Evolutionary conservation across 768 basidiomycete species (phyloP).

Genomic region (Thelephora ganbajun): DNA sequence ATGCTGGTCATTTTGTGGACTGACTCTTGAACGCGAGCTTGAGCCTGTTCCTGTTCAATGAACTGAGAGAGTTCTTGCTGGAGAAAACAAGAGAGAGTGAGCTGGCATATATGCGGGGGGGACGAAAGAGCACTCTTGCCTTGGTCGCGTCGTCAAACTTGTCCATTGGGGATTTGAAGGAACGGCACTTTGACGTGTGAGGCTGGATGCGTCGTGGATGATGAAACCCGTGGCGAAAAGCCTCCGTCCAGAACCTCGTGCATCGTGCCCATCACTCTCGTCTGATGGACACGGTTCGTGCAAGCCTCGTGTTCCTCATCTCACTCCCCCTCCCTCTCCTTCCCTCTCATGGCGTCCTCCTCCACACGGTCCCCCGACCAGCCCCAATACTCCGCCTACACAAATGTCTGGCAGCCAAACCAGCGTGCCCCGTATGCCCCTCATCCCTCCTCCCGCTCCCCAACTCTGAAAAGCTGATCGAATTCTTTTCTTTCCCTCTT

Average conservation of each 20-base stretch:
- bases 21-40: constrained; percentile 51
- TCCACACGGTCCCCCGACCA: constrained; percentile 14
- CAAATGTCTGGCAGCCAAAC: constrained; percentile 16
- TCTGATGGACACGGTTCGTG: constrained; percentile 5
- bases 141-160: constrained; percentile 73
- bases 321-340: constrained; percentile 9
- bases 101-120: constrained; percentile 3
- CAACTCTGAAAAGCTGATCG: constrained; percentile 16
- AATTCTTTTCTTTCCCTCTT: constrained; percentile 45
- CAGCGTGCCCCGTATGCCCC: constrained; percentile 15
- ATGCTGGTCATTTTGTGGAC: constrained; percentile 71
- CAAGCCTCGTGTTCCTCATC: constrained; percentile 14
- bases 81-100: constrained; percentile 2
- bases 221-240: too few species aligned
- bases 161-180: constrained; percentile 29
- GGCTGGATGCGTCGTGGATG: too few species aligned
- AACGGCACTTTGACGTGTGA: too few species aligned
- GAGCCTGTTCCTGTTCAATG: constrained; percentile 71
- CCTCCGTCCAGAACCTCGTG: too few species aligned
- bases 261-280: constrained; percentile 1
- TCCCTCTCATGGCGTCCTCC: constrained; percentile 19
- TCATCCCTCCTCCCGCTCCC: neutral
- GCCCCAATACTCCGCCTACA: constrained; percentile 4
- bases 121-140: constrained; percentile 22
- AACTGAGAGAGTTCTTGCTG: constrained; percentile 78